Evolutionary conservation across 164 flowering plant species (phyloP).

Genomic region (Vitis riparia): DNA sequence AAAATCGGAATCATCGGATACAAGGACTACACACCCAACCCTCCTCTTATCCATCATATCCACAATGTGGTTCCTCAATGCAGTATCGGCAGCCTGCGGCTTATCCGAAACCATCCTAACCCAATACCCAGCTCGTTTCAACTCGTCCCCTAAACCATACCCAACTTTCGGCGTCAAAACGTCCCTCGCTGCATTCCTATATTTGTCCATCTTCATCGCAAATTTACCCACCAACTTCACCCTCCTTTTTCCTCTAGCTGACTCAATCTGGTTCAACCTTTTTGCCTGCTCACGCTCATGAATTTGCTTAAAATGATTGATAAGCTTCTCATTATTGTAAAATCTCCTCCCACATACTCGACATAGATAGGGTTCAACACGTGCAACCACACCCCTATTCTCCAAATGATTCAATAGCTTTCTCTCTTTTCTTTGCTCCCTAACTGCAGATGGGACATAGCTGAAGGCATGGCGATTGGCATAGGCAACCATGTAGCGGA

Average conservation of each 20-base stretch:
- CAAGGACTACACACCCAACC: slow-evolving; percentile 73
- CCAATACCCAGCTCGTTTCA: slow-evolving; percentile 80
- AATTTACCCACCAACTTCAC: slow-evolving; percentile 65
- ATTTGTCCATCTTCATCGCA: slow-evolving; percentile 88
- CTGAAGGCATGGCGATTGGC: slow-evolving; percentile 68
- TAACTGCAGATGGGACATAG: slow-evolving; percentile 50
- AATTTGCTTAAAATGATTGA: slow-evolving; percentile 72
- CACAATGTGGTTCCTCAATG: slow-evolving; percentile 66
- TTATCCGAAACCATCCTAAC: slow-evolving; percentile 56
- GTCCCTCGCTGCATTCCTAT: slow-evolving; percentile 56
- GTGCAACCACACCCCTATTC: slow-evolving; percentile 47
- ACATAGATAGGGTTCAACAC: slow-evolving; percentile 49
- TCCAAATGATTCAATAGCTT: slow-evolving; percentile 52
- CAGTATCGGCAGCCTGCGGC: slow-evolving; percentile 75
- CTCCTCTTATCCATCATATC: slow-evolving; percentile 65
- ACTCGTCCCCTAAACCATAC: slow-evolving; percentile 72
- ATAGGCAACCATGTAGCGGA: slow-evolving; percentile 66
- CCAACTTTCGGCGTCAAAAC: slow-evolving; percentile 71
- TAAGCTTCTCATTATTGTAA: slow-evolving; percentile 53
- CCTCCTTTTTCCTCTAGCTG: slow-evolving; percentile 60
- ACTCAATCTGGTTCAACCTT: slow-evolving; percentile 66
- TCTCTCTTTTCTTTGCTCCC: slow-evolving; percentile 55
- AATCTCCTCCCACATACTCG: slow-evolving; percentile 84
- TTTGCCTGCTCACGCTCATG: slow-evolving; percentile 82
- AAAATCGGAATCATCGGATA: slow-evolving; percentile 82